Percentiles rank a stretch among this genome's conserved stretches.
These are phyloP conservation scores for Metarhizium robertsii DNA, from an alignment of 2,329 filamentous ascomycete genomes.

Conservation along the genomic window DNA sequence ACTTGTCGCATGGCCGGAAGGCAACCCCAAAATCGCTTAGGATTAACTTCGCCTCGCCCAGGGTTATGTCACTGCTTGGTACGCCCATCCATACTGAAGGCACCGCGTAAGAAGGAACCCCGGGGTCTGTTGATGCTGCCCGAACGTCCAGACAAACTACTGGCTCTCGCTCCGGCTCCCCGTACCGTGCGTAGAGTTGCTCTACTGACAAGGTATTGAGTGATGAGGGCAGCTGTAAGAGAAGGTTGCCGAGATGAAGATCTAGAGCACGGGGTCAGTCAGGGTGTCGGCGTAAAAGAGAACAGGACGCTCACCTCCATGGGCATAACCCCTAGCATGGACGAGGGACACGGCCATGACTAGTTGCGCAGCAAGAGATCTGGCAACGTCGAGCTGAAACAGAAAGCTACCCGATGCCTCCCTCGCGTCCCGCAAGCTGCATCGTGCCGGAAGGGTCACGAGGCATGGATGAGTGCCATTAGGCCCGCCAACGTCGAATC, in stretches of 20 bases:
- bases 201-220: slow-evolving; percentile 15
- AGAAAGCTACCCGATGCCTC: slow-evolving; percentile 9
- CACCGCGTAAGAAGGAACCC: slow-evolving; percentile 20
- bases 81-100: slow-evolving; percentile 25
- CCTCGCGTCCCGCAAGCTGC: slow-evolving; percentile 14
- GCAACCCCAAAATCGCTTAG: slow-evolving; percentile 26
- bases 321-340: slow-evolving; percentile 19
- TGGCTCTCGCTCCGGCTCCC: slow-evolving; percentile 13
- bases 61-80: slow-evolving; percentile 18
- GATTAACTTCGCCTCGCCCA: slow-evolving; percentile 13
- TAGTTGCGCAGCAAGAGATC: slow-evolving; percentile 19
- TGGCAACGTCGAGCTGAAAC: slow-evolving; percentile 17
- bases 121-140: slow-evolving; percentile 1
- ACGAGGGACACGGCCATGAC: slow-evolving; percentile 20
- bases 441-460: slow-evolving; percentile 16
- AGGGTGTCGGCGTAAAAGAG: not conserved
- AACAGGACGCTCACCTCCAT: slow-evolving; percentile 16
- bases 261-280: slow-evolving; percentile 9
- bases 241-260: slow-evolving; percentile 24
- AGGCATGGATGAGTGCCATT: slow-evolving; percentile 21
- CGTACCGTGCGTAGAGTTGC: slow-evolving; percentile 17
- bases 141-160: slow-evolving; percentile 12
- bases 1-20: slow-evolving; percentile 19
- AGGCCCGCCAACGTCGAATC: slow-evolving; percentile 15
- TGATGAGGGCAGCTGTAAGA: slow-evolving; percentile 15